Evolutionary conservation across 371 early-diverging fungal species (phyloP), one percentile per base, ranked within the genome.

Genomic region (Mortierella sp.): DNA sequence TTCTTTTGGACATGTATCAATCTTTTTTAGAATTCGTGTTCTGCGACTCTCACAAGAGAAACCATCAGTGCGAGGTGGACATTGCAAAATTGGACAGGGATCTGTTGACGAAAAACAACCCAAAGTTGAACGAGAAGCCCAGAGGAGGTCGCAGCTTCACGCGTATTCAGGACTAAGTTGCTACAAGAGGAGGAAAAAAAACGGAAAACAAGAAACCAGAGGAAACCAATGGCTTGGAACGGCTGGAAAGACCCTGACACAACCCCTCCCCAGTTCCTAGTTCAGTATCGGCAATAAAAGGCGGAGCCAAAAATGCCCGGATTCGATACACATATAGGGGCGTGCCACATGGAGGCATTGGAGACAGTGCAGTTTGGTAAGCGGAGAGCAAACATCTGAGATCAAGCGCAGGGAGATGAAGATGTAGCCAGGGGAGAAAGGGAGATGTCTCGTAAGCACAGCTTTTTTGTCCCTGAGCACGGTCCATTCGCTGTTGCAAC

Each of bases 1-100:
- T 34, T 29, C n/a, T 49, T 29, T 14, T 49, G 37, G 48, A 40
- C 37, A 39, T 28, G 28, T 45, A 14, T 14, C 51, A 6, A 19
- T 29, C 17, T 28, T 19, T 2, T 40, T n/a, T 74, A 82, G 83
- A 86, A 57, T 91, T 89, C 70, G 88, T 92, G 19, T 94, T 88
- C 66, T 94, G 94, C 72, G 94, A 94, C 62, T 71, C 84, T 16
- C 94, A 94, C 79, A 90, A 89, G 63, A 88, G 85, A 62, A 85
- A 88, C 60, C 94, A 94, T 78, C 86, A 90, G 56, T 94, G 94
- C 71, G 86, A 87, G 59, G 85, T 94, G 67, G 94, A 94, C 81
- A 87, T 87, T 82, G 88, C 84, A 57, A 83, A 88, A 54, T 70
- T 83, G 67, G 90, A 85, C 72, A 85, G 83, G 82, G 90, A 88